Evolutionary conservation across 495 filamentous ascomycete genomes (phyloP), one percentile per base, ranked within the genome.

Genomic region (Polyplosphaeria fusca): DNA sequence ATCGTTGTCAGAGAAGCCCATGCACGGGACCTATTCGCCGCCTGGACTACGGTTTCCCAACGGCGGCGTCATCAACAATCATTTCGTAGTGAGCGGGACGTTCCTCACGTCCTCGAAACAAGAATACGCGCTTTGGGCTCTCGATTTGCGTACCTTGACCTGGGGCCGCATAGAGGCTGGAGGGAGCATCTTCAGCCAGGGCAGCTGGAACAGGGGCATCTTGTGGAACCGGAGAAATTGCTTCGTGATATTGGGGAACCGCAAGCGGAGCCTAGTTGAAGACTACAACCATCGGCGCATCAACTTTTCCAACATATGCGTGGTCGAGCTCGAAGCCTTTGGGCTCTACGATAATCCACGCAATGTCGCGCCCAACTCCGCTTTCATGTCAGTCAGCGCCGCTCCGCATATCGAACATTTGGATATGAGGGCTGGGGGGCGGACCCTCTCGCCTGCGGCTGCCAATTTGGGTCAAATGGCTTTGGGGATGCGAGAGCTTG

Each of bases 281-380:
- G 93, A 98, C 66, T 98, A 98, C 64, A 96, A 96, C 56, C 92
- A 98, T 62, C 87, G 93, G 11, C 84, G 94, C 13, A 95, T 97
- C 73, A 98, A 98, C 68, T 98, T 98, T 70, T 87, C 88, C 9
- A 90, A 98, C 67, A 79, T 97, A 2, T 96, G 92, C 68, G 83
- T 96, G 80, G 91, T 98, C 16, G 93, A 97, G 71, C 74, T 98
- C 16, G 93, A 98, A 70, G 91, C 93, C 0, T 98, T 95, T 74
- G 93, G 93, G 0, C 82, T 98, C 3, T 96, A 95, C 68, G 91
- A 97, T 69, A 97, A 96, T 66, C 89, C 93, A 16, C 80, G 89
- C 47, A 83, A 82, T 63, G 79, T 77, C n/a, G 70, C 81, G 0
- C 86, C 91, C 2, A 85, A 86, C 58, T 90, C 89, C 14, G 86